phyloP scores from a whole-genome alignment of 441 rosid genomes.

The Codiaeum variegatum region DNA sequence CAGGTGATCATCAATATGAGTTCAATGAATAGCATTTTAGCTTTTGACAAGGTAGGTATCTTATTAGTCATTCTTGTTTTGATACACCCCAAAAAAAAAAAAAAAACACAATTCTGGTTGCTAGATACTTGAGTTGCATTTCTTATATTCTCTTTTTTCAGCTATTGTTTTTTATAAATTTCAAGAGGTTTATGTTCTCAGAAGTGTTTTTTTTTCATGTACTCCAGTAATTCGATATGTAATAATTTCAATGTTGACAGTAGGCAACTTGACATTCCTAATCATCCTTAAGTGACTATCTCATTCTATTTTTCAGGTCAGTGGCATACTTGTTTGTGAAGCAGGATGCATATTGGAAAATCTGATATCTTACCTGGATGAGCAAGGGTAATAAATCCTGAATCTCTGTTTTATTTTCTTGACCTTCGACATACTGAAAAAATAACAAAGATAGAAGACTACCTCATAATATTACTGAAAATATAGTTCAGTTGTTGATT shows the following conservation, averaged over 20 bases:
- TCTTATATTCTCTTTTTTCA: not conserved
- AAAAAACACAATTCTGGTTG: not conserved
- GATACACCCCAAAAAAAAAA: not conserved
- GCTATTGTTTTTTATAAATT: not conserved
- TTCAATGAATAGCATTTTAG: slow-evolving; percentile 65
- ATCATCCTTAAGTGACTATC: slow-evolving; percentile 18
- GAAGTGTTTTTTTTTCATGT: not conserved
- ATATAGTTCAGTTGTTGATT: not conserved
- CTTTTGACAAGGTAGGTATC: slow-evolving; percentile 69
- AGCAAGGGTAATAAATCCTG: slow-evolving; percentile 56
- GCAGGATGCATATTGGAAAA: slow-evolving; percentile 98
- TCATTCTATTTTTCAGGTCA: slow-evolving; percentile 50
- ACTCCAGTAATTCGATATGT: not conserved
- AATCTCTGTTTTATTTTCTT: not conserved
- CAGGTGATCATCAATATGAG: slow-evolving; percentile 80
- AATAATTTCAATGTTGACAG: not conserved
- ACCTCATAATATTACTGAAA: not conserved
- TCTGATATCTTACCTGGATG: slow-evolving; percentile 66
- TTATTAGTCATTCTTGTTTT: not conserved
- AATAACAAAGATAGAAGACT: not conserved
- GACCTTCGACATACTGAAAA: slow-evolving; percentile 10
- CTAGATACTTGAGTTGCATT: not conserved
- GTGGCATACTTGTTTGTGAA: slow-evolving; percentile 88
- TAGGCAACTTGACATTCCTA: not conserved
- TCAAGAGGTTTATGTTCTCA: not conserved